phyloP scores from a whole-genome alignment of 177 flowering plant species.

The Vitis hybrid region DNA sequence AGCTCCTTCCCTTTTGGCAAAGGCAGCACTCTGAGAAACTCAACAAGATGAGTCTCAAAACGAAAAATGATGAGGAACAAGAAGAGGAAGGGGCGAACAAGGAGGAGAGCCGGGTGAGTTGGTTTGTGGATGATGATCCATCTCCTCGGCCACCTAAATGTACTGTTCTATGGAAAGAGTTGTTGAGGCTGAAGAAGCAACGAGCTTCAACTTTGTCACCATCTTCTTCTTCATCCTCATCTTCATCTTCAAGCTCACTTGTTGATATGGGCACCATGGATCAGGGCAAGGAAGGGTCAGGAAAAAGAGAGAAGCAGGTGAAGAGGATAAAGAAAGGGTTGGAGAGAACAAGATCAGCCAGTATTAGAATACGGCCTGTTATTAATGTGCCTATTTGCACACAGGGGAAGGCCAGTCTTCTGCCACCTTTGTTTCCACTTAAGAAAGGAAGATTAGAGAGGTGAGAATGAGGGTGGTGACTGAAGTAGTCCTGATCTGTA shows the following conservation, averaged over 20 bases:
- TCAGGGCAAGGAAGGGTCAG: constrained; percentile 32
- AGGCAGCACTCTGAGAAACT: constrained; percentile 58
- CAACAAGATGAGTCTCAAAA: constrained; percentile 37
- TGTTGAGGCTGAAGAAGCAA: constrained; percentile 71
- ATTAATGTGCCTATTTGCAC: constrained; percentile 71
- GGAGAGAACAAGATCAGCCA: constrained; percentile 75
- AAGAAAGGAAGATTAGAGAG: constrained; percentile 55
- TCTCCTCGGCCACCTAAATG: constrained; percentile 95
- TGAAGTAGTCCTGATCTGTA: constrained; percentile 8
- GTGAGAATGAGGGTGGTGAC: constrained; percentile 12
- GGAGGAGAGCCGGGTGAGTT: constrained; percentile 36
- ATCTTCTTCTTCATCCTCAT: constrained; percentile 41
- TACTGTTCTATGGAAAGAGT: constrained; percentile 86
- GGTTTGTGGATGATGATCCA: constrained; percentile 85
- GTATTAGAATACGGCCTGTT: constrained; percentile 69
- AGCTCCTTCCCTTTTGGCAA: constrained; percentile 79
- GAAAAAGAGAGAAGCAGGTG: constrained; percentile 46
- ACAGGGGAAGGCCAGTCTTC: constrained; percentile 39
- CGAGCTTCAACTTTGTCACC: constrained; percentile 17
- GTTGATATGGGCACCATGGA: constrained; percentile 27
- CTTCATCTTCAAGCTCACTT: constrained; percentile 53
- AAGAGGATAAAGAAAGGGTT: constrained; percentile 73
- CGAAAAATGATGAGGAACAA: constrained; percentile 24
- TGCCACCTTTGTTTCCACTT: constrained; percentile 64
- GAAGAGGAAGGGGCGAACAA: constrained; percentile 18